Evolutionary conservation across 73 alveolate genomes (phyloP).

Genomic region (Blepharisma stoltei): DNA sequence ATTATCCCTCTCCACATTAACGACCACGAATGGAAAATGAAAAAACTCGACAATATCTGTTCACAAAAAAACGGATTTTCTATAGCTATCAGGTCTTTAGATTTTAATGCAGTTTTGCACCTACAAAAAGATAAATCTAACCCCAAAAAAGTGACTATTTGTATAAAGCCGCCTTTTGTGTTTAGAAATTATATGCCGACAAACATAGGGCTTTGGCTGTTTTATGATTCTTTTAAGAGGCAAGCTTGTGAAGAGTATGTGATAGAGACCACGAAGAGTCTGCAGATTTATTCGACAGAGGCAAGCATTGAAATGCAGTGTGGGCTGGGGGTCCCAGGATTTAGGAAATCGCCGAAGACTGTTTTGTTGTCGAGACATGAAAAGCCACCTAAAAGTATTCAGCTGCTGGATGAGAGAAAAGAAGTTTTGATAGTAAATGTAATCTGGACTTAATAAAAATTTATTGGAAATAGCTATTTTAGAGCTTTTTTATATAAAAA

Average conservation of each 20-base stretch:
- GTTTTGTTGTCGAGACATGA: neutral
- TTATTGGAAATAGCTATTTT: too few relatives aligned
- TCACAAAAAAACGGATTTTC: neutral
- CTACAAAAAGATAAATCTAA: neutral
- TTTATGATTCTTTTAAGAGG: neutral
- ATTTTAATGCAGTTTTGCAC: neutral
- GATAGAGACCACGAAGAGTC: neutral
- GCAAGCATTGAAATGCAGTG: neutral
- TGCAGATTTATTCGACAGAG: neutral
- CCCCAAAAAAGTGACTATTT: neutral
- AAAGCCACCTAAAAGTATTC: neutral
- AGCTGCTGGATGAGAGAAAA: slow-evolving; percentile 1
- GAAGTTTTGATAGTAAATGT: neutral
- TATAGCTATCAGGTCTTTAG: neutral
- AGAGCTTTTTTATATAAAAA: too few relatives aligned
- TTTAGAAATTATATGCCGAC: slow-evolving; percentile 1
- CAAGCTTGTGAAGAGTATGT: neutral
- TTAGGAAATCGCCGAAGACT: neutral
- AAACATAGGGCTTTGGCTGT: neutral
- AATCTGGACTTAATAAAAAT: too few relatives aligned
- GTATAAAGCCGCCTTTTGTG: slow-evolving; percentile 3
- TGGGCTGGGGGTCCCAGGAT: neutral
- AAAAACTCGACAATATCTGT: slow-evolving; percentile 11
- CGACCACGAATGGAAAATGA: neutral
- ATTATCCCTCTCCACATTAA: neutral